Base-by-base conservation (phyloP, 2,329 filamentous ascomycete species). In the Colletotrichum magnum region DNA sequence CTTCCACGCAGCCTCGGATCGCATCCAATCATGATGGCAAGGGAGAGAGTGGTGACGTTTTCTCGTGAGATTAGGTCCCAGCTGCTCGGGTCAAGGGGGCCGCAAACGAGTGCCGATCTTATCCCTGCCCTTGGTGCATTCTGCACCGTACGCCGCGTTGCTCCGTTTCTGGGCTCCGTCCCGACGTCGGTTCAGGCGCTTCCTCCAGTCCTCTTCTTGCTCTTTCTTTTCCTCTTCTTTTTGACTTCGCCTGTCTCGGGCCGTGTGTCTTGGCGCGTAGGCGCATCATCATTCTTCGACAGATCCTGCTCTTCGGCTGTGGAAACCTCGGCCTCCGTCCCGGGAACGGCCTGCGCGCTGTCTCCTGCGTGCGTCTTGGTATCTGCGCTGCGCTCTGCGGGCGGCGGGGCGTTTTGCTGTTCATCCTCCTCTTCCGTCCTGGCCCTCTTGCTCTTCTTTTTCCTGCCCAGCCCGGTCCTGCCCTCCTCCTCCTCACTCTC, bases 381-480 rank as follows among this genome's bases (percentile, higher is more conserved):
- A 26, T 41, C 52, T 5, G 41, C 13, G 6, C 6, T 15, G 6
- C 13, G 13, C 15, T n/a, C 41, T n/a, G 24, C 10, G 39, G 24
- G 39, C 18, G 58, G 18, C 12, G 32, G 32, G 3, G 24, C n/a
- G 26, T 58, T 56, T 39, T 52, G 59, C 16, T 47, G 21, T 16
- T 28, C 56, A 18, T 21, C 36, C 26, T 26, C 67, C 57, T 73
- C 72, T 58, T 69, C 73, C 50, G 69, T 45, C 39, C 63, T 72
- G 32, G 73, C 72, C 71, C 57, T 66, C 56, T 52, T 52, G 41
- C 13, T 43, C 58, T 78, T 76, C 74, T 83, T 83, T 64, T 77
- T 76, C 74, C 78, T 81, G 2, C 81, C 81, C 3, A 83, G 52
- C 54, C 75, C 79, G 61, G 80, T 80, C 58, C 81, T 73, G 6